phyloP scores from a whole-genome alignment of 2,329 filamentous ascomycete genomes.

The Sporothrix mexicana region DNA sequence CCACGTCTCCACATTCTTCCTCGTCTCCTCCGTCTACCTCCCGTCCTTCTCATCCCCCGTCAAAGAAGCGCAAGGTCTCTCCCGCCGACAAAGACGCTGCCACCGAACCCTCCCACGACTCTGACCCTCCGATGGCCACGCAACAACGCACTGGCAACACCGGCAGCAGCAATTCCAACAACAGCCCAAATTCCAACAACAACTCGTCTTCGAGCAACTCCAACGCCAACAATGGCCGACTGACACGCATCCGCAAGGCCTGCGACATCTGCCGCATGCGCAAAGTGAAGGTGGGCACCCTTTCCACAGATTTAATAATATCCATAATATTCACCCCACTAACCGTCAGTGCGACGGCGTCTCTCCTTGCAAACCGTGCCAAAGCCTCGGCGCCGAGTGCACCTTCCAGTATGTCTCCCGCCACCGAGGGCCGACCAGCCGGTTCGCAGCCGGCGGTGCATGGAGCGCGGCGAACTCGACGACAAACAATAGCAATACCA shows the following conservation, averaged over 20 bases:
- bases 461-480: conserved; percentile 25
- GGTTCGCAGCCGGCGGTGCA: conserved; percentile 49
- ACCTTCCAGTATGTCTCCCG: conserved; percentile 64
- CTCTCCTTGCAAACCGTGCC: conserved; percentile 56
- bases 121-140: conserved; percentile 19
- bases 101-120: background rate
- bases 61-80: conserved; percentile 17
- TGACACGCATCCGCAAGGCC: conserved; percentile 61
- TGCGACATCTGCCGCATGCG: conserved; percentile 68
- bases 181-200: conserved; percentile 37
- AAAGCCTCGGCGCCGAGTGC: conserved; percentile 63
- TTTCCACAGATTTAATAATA: too few species aligned
- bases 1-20: background rate
- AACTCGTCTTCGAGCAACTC: background rate
- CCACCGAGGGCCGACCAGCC: conserved; percentile 64
- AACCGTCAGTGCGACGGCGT: conserved; percentile 33
- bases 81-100: background rate
- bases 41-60: background rate
- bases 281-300: conserved; percentile 65
- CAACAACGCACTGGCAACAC: background rate
- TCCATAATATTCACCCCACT: too few species aligned
- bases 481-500: background rate
- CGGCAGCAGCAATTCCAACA: background rate
- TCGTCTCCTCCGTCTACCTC: background rate
- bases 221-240: background rate